phyloP scores from a whole-genome alignment of 164 flowering plant species.

The Berberis vulgaris region DNA sequence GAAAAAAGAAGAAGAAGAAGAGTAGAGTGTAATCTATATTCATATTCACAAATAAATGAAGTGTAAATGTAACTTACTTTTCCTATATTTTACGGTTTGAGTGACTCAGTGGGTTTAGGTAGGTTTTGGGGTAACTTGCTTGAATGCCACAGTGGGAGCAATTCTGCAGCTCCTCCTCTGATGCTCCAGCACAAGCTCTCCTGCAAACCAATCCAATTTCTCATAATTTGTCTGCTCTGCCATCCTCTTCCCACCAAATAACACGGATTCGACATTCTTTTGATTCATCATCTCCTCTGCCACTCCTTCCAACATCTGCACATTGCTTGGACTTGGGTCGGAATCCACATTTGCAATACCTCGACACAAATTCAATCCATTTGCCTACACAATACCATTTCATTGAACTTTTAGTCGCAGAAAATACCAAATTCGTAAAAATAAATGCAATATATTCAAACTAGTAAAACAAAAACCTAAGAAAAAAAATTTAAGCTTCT shows the following conservation, averaged over 20 bases:
- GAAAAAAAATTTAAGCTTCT: neutral
- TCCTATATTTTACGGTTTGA: neutral
- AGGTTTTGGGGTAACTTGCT: conserved; percentile 52
- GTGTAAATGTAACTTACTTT: conserved; percentile 6
- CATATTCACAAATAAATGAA: neutral
- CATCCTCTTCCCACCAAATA: conserved; percentile 78
- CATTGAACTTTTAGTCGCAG: too few species aligned
- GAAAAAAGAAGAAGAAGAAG: neutral
- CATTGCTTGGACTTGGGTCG: conserved; percentile 55
- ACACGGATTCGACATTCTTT: conserved; percentile 83
- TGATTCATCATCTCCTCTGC: conserved; percentile 89
- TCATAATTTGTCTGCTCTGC: conserved; percentile 70
- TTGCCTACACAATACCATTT: conserved; percentile 39
- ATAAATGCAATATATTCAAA: too few species aligned
- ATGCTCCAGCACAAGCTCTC: conserved; percentile 81
- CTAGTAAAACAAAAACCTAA: neutral
- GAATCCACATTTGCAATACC: conserved; percentile 55
- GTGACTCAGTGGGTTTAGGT: neutral
- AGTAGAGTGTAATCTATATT: neutral
- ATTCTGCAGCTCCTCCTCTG: conserved; percentile 93
- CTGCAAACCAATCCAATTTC: conserved; percentile 91
- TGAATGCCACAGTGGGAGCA: conserved; percentile 97
- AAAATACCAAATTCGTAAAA: too few species aligned
- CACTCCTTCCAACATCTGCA: conserved; percentile 48
- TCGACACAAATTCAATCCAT: conserved; percentile 46